Conservation (phyloP, 257 asterid genomes). For the Solanum appendiculatum region DNA sequence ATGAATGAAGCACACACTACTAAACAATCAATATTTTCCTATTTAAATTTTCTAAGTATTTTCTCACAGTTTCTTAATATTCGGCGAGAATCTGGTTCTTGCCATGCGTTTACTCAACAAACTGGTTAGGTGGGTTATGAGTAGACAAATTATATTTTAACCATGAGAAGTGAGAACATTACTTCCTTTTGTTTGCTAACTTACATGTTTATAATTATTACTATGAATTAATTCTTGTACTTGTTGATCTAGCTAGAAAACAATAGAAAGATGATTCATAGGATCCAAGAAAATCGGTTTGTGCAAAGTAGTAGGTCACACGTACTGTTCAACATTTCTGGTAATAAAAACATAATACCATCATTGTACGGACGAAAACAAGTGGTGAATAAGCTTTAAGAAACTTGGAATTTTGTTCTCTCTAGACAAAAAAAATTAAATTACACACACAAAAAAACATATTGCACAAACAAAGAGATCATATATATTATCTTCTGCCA, state of each 20-base stretch:
- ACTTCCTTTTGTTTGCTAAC: neutral
- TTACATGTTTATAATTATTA: neutral
- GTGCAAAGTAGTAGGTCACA: neutral
- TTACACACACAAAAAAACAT: neutral
- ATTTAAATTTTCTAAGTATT: no score
- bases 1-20: neutral
- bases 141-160: no score
- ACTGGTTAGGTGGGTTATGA: no score
- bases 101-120: neutral
- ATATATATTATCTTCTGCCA: neutral
- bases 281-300: neutral
- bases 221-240: neutral
- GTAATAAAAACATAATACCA: neutral
- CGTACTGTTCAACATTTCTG: neutral
- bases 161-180: no score
- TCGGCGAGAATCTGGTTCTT: no score
- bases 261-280: neutral
- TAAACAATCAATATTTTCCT: no score
- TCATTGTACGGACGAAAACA: constrained; percentile 26
- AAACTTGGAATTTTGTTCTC: constrained; percentile 18
- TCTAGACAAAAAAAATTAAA: neutral
- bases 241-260: neutral
- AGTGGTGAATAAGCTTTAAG: constrained; percentile 17
- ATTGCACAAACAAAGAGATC: no score
- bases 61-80: no score